Conservation (phyloP, 305 asterid genomes). For the Rubia peregrina region DNA sequence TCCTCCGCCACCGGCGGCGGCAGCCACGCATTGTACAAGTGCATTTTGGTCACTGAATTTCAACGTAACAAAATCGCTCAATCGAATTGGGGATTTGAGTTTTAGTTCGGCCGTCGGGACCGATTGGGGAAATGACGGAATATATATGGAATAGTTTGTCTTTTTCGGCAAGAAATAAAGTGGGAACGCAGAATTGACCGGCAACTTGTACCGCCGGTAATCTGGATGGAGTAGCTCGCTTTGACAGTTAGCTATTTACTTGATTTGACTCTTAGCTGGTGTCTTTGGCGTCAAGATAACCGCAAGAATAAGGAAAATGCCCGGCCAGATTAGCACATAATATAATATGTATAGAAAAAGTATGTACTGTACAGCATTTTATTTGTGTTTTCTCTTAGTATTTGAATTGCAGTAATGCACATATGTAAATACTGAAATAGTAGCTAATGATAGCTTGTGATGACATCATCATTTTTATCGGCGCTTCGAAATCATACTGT, state of each 20-base stretch:
- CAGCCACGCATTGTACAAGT: constrained; percentile 90
- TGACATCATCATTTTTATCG: too few species aligned
- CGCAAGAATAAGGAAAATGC: too few species aligned
- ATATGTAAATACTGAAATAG: too few species aligned
- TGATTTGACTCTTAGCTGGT: neutral
- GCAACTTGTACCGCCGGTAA: constrained; percentile 29
- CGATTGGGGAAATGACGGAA: neutral
- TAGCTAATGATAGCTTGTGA: too few species aligned
- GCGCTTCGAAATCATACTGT: too few species aligned
- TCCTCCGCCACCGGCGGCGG: constrained; percentile 98
- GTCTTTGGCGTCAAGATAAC: constrained; percentile 5
- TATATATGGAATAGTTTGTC: constrained; percentile 24
- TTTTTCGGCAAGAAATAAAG: constrained; percentile 49
- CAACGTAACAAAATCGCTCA: neutral
- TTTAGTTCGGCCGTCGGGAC: neutral
- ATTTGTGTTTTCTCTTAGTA: too few species aligned
- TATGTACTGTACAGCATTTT: too few species aligned
- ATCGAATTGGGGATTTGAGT: neutral
- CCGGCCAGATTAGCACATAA: too few species aligned
- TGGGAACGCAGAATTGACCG: constrained; percentile 18
- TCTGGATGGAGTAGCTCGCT: neutral
- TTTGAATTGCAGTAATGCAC: too few species aligned
- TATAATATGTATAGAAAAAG: too few species aligned
- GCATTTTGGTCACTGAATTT: constrained; percentile 36
- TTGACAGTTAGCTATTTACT: neutral